Evolutionary conservation across 106 monocot genomes (phyloP).

Genomic region (Alisma plantagoaquatica): DNA sequence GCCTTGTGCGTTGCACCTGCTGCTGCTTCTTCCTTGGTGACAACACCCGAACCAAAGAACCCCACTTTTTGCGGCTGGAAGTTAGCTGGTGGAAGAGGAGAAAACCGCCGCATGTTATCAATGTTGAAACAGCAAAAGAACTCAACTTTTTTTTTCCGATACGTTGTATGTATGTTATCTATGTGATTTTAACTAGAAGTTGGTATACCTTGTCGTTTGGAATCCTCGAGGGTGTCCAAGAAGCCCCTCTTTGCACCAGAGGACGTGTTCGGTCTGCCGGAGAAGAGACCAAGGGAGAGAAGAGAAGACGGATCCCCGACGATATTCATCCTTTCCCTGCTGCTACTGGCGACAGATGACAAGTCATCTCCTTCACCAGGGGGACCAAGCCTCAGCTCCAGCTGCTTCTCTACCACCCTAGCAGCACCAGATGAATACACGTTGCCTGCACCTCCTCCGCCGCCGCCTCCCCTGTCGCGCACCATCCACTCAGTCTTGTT

Average conservation of each 20-base stretch:
- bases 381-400: constrained; percentile 69
- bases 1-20: constrained; percentile 2
- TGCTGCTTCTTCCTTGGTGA: constrained; percentile 3
- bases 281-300: constrained; percentile 12
- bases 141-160: too few relatives aligned
- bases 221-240: constrained; percentile 12
- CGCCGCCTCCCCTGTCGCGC: too few relatives aligned
- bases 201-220: constrained; percentile 16
- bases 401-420: constrained; percentile 51
- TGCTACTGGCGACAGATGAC: constrained; percentile 14
- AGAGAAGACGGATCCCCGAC: constrained; percentile 8
- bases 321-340: constrained; percentile 16
- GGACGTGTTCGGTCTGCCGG: constrained; percentile 8
- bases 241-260: constrained; percentile 33
- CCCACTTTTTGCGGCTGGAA: too few relatives aligned
- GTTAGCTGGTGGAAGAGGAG: too few relatives aligned
- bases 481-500: constrained; percentile 24
- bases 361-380: constrained; percentile 53
- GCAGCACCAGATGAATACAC: too few relatives aligned
- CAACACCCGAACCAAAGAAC: not conserved
- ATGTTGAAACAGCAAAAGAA: too few relatives aligned
- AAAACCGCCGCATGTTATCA: too few relatives aligned
- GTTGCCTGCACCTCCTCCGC: too few relatives aligned
- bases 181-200: too few relatives aligned
- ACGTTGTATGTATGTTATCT: too few relatives aligned